Base-by-base conservation (phyloP, 441 rosid genomes). In the Biscutella laevigata region DNA sequence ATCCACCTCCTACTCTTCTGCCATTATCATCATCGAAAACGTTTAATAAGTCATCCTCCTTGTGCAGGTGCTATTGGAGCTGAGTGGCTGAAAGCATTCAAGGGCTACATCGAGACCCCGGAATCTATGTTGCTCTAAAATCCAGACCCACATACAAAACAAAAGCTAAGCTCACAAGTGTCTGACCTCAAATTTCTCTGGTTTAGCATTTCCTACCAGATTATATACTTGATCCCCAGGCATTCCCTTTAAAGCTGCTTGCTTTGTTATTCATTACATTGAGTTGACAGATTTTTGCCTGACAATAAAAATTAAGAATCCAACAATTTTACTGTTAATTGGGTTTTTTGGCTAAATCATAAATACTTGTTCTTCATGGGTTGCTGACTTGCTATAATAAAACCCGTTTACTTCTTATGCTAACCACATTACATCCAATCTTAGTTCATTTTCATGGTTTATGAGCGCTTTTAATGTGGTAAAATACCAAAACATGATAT, bases 41-140 rank as follows among this genome's bases (percentile, higher is more conserved):
- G 56, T 55, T 26, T 38, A 27, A 21, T 6, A 59, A 55, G 48
- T 53, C 51, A 6, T 42, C 30, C 7, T 44, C 32, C 44, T n/a
- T 68, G 11, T 57, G 19, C 65, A 91, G 95, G 96, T 59, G 95
- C 95, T 21, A 67, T 83, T 21, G 96, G 98, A 45, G 98, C 98
- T 2, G 95, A 86, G 68, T 92, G 95, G 98, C 69, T 88, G 59
- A 92, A 88, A 74, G 88, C 94, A 53, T 88, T 92, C 74, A 86
- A 86, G 52, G 86, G 94, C 9, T 88, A 83, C 83, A 72, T 86
- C 5, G 95, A 88, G 78, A 88, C 80, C 60, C 97, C 97, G 1
- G 88, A 82, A 74, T 79, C 97, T 13, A 92, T 88, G 99, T 74
- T 92, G 74, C 90, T 88, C 40, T 86, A 67, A 76, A 61, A 10